Base-by-base conservation (phyloP, 2,329 filamentous ascomycete species). In the Shiraia sp. region DNA sequence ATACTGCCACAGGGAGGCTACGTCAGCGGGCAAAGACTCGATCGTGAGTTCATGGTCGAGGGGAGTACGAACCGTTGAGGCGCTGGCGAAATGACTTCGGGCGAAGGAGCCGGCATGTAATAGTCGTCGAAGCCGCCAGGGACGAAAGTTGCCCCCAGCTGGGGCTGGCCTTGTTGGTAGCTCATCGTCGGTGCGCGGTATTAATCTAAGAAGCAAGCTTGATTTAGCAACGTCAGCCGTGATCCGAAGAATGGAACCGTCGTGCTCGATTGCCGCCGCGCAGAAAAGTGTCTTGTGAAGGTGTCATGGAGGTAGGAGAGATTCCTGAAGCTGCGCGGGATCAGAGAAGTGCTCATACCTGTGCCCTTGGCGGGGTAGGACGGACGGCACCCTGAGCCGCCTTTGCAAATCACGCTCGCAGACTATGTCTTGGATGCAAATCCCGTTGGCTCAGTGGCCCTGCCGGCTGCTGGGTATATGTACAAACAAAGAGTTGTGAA, bases 71-170 rank as follows among this genome's bases (percentile, higher is more conserved):
- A 86, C 83, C 85, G 79, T 74, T 88, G 84, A 50, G 85, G 85
- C 59, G 82, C 79, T 40, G 85, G 85, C 60, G 85, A 85, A 53
- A 87, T 79, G 61, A 87, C 73, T 69, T 86, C 83, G 51, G 82
- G 81, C 47, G 65, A 64, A 45, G 67, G 61, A 23, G 65, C 66
- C 27, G 78, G 77, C 76, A 86, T 80, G 66, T 84, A 84, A 68
- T 81, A 86, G 68, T 86, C 82, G 71, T 87, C 83, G 54, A 78
- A 75, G 36, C 79, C 80, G 56, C 83, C 83, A 56, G 85, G 85
- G 65, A 83, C 78, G 68, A 85, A 87, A 34, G 83, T 88, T 42
- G 85, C 83, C 58, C 66, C 66, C 38, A 69, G 58, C 49, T 64
- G 55, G 51, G 62, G 64, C 34, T 59, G 60, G 45, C 57, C 54